Evolutionary conservation across 2,329 filamentous ascomycete species (phyloP).

Genomic region (Sporothrix sp.): DNA sequence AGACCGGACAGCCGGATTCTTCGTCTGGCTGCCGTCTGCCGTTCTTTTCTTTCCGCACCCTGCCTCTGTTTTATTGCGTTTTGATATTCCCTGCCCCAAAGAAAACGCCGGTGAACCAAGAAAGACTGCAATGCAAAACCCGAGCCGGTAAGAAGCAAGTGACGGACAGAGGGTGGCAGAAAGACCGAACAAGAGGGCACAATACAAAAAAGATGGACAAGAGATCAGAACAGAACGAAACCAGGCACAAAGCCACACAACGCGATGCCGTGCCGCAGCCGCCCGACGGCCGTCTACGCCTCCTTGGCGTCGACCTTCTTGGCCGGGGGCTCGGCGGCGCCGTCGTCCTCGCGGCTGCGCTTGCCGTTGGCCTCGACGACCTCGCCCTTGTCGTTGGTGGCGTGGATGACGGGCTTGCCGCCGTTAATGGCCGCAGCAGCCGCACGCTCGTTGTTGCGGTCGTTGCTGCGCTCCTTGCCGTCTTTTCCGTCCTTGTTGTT

Average conservation of each 20-base stretch:
- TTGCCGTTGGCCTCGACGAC: constrained; percentile 34
- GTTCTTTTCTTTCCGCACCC: neutral
- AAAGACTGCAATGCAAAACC: neutral
- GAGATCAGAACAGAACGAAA: neutral
- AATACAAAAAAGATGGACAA: neutral
- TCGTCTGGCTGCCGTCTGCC: neutral
- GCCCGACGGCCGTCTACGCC: neutral
- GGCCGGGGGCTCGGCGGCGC: constrained; percentile 36
- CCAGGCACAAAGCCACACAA: neutral
- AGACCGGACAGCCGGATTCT: too few species aligned
- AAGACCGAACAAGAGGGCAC: neutral
- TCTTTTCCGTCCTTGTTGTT: constrained; percentile 28
- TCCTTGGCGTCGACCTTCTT: constrained; percentile 54
- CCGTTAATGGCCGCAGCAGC: constrained; percentile 7
- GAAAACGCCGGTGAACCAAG: constrained; percentile 2
- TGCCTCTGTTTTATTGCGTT: neutral
- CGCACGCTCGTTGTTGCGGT: constrained; percentile 24
- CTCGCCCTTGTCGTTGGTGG: constrained; percentile 29
- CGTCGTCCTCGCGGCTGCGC: constrained; percentile 43
- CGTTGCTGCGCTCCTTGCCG: constrained; percentile 20
- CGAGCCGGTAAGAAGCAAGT: neutral
- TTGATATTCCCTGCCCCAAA: neutral
- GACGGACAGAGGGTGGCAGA: neutral
- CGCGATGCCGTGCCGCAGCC: neutral
- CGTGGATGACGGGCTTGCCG: constrained; percentile 36